Evolutionary conservation across 2,329 filamentous ascomycete genomes (phyloP).

Genomic region (Alternaria sp.): DNA sequence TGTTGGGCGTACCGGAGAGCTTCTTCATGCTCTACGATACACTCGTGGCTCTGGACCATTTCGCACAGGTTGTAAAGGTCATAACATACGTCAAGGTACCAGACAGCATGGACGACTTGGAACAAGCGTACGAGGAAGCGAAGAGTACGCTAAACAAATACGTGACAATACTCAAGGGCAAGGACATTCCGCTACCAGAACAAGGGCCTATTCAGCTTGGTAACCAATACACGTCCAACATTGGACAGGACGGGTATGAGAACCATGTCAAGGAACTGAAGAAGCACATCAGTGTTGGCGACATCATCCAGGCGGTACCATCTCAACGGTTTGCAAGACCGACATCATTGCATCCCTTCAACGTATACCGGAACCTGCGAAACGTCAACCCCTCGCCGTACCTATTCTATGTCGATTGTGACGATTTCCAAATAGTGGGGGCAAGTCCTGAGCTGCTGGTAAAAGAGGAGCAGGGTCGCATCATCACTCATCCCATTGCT

Average conservation of each 20-base stretch:
- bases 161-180: conserved; percentile 74
- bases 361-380: conserved; percentile 93
- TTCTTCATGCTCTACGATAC: conserved; percentile 98
- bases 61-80: conserved; percentile 90
- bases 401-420: conserved; percentile 93
- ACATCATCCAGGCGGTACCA: conserved; percentile 97
- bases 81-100: conserved; percentile 86
- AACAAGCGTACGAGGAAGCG: conserved; percentile 74
- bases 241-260: conserved; percentile 89
- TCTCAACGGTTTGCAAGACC: conserved; percentile 92
- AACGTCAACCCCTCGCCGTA: conserved; percentile 99
- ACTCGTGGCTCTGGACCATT: conserved; percentile 92
- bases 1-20: conserved; percentile 88
- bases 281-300: conserved; percentile 86
- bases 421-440: conserved; percentile 92
- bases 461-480: conserved; percentile 83
- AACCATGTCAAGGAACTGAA: conserved; percentile 86
- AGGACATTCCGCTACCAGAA: conserved; percentile 77
- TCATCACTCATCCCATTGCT: conserved; percentile 97
- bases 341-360: conserved; percentile 93
- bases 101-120: conserved; percentile 62
- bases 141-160: conserved; percentile 70
- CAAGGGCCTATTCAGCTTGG: conserved; percentile 77
- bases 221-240: conserved; percentile 88
- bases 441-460: conserved; percentile 94